Evolutionary conservation across 1,284 basidiomycete species (phyloP).

Genomic region (Cutaneotrichosporon sp.): DNA sequence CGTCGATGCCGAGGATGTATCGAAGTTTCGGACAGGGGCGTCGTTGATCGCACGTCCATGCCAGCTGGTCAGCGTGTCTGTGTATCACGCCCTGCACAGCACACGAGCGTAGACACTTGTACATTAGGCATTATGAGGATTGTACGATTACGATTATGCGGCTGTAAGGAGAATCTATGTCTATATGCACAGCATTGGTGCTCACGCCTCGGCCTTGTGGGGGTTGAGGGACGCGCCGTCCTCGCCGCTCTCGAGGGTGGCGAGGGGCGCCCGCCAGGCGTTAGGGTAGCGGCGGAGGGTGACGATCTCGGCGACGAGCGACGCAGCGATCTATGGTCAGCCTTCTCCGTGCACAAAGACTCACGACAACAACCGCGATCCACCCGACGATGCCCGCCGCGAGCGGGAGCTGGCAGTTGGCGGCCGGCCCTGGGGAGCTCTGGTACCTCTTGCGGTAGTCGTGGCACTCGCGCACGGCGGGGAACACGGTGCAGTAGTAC

Average conservation of each 20-base stretch:
- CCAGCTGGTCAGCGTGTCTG: no score
- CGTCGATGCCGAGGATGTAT: not conserved
- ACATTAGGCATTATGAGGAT: not conserved
- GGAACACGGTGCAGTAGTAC: not conserved
- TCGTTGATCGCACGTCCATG: no score
- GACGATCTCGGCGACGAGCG: not conserved
- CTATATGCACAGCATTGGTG: not conserved
- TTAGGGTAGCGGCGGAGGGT: not conserved
- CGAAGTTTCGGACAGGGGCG: not conserved
- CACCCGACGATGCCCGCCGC: not conserved
- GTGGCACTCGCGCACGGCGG: not conserved
- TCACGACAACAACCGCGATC: not conserved
- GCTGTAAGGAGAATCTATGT: not conserved
- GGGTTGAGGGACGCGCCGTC: not conserved
- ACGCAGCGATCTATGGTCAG: not conserved
- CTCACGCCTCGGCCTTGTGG: not conserved
- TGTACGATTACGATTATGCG: not conserved
- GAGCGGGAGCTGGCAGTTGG: not conserved
- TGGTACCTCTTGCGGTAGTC: not conserved
- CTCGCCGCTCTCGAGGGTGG: not conserved
- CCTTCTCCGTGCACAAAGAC: not conserved
- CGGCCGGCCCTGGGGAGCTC: not conserved
- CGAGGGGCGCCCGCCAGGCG: not conserved
- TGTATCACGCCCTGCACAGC: not conserved
- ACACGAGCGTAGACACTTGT: no score